Conservation (phyloP, 495 filamentous ascomycete genomes). For the Rhypophila decipiens region DNA sequence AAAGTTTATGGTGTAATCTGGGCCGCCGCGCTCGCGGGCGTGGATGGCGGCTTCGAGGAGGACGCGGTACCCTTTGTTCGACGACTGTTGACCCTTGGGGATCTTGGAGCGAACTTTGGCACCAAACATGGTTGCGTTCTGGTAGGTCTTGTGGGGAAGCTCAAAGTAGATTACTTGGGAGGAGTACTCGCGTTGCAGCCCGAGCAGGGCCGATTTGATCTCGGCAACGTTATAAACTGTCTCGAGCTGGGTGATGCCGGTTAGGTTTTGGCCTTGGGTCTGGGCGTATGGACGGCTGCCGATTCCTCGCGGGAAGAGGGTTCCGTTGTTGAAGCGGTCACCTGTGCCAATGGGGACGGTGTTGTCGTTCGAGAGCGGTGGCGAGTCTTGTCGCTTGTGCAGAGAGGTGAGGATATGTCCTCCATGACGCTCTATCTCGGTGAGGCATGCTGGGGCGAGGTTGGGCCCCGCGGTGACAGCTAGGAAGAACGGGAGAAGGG, state of each 20-base stretch:
- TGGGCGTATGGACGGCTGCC: constrained; percentile 4
- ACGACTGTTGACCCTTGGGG: too few species aligned
- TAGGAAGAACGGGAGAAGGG: not conserved
- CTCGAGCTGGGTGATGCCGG: constrained; percentile 2
- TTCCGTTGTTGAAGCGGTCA: constrained; percentile 10
- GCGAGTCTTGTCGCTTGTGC: not conserved
- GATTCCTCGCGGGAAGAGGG: not conserved
- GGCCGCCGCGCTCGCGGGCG: constrained; percentile 15
- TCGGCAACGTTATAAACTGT: constrained; percentile 9
- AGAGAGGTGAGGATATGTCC: not conserved
- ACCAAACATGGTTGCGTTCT: constrained; percentile 10
- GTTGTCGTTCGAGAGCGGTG: not conserved
- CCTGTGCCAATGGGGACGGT: constrained; percentile 4
- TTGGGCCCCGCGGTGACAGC: not conserved
- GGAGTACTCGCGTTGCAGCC: constrained; percentile 7
- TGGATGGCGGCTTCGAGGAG: constrained; percentile 13
- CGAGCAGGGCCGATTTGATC: constrained; percentile 7
- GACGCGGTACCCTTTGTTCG: constrained; percentile 1
- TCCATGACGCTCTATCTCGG: not conserved
- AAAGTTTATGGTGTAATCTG: constrained; percentile 13
- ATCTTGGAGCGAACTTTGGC: constrained; percentile 5
- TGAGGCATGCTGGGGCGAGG: not conserved
- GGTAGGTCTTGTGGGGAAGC: constrained; percentile 8
- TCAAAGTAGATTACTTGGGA: constrained; percentile 5
- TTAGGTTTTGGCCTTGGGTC: too few species aligned